Evolutionary conservation across 495 filamentous ascomycete genomes (phyloP).

Genomic region (Talaromyces wortmannii): DNA sequence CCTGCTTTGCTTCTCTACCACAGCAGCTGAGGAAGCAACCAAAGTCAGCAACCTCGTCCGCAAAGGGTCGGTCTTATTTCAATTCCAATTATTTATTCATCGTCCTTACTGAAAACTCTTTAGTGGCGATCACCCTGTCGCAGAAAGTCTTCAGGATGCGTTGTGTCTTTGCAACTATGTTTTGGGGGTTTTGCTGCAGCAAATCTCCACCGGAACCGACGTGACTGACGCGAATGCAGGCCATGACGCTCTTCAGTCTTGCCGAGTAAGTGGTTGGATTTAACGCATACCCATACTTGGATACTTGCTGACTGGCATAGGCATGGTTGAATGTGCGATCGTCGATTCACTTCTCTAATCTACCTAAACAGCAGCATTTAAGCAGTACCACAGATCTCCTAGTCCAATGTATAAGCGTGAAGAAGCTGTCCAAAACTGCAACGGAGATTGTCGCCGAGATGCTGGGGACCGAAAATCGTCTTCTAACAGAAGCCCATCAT

Average conservation of each 20-base stretch:
- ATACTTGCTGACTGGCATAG: constrained; percentile 7
- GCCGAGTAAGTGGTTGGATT: constrained; percentile 23
- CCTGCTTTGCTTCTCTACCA: constrained; percentile 65
- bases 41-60: constrained; percentile 28
- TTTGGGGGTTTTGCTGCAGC: constrained; percentile 24
- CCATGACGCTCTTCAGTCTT: constrained; percentile 27
- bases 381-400: constrained; percentile 11
- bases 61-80: constrained; percentile 3
- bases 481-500: constrained; percentile 14
- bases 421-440: constrained; percentile 20
- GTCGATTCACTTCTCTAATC: constrained; percentile 13
- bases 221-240: constrained; percentile 14
- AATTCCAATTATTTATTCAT: constrained; percentile 17
- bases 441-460: constrained; percentile 26
- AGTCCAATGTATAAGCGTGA: constrained; percentile 17
- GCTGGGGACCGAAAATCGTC: constrained; percentile 15
- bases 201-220: constrained; percentile 14
- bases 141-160: constrained; percentile 29
- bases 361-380: constrained; percentile 1
- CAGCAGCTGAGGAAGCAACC: constrained; percentile 68
- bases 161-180: constrained; percentile 30
- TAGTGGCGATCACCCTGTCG: constrained; percentile 13
- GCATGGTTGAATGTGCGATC: constrained; percentile 21
- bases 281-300: constrained; percentile 3
- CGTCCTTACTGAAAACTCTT: neutral